phyloP scores from a whole-genome alignment of 1,284 basidiomycete species.

The Cryptococcus sp. region DNA sequence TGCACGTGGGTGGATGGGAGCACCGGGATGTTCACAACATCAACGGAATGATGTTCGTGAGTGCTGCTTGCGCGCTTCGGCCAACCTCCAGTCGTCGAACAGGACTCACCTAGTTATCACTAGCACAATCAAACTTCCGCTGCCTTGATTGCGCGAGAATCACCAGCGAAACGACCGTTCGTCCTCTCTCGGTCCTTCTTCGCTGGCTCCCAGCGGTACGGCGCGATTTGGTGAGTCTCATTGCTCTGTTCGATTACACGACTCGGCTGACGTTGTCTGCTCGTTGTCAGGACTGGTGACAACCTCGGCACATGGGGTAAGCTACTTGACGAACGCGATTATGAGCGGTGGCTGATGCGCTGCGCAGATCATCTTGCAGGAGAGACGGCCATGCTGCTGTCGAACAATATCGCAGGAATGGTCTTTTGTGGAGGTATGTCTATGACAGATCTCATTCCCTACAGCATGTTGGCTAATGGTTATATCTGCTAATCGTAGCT shows the following conservation, averaged over 20 bases:
- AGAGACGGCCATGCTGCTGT: slow-evolving; percentile 89
- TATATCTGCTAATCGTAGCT: slow-evolving; percentile 57
- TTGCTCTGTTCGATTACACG: neutral
- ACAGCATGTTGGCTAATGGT: neutral
- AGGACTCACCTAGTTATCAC: neutral
- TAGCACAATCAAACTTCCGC: slow-evolving; percentile 85
- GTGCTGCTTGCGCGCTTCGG: slow-evolving; percentile 9
- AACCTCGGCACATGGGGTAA: slow-evolving; percentile 90
- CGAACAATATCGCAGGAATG: slow-evolving; percentile 91
- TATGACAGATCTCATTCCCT: neutral
- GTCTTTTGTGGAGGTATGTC: slow-evolving; percentile 81
- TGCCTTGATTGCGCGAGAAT: slow-evolving; percentile 74
- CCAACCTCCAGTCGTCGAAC: neutral
- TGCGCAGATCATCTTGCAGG: slow-evolving; percentile 81
- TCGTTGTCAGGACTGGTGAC: slow-evolving; percentile 73
- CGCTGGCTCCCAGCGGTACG: slow-evolving; percentile 91
- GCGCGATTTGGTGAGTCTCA: slow-evolving; percentile 79
- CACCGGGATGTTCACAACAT: slow-evolving; percentile 77
- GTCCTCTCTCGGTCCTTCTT: slow-evolving; percentile 94
- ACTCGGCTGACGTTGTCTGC: neutral
- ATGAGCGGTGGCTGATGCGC: slow-evolving; percentile 1
- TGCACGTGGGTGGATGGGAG: slow-evolving; percentile 92
- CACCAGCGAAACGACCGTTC: slow-evolving; percentile 79
- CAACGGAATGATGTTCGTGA: slow-evolving; percentile 56
- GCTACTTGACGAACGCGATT: neutral